These are phyloP conservation scores for Juncus effusus DNA, from an alignment of 176 grass and related monocot species.

Conservation along the genomic window DNA sequence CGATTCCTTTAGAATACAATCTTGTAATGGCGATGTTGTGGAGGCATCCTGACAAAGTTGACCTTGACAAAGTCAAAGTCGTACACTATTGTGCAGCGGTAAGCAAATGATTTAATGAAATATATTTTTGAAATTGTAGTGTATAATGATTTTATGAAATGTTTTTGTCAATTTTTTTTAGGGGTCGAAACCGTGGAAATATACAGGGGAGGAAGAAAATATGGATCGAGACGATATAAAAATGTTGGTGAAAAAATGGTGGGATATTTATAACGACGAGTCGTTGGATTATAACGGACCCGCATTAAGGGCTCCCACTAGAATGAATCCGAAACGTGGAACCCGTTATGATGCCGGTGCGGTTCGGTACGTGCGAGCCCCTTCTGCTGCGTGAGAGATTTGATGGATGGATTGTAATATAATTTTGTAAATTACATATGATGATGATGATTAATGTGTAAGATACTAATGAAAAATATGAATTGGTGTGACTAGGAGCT, in stretches of 20 bases:
- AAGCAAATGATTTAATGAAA: background rate
- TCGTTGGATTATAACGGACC: conserved; percentile 46
- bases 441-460: background rate
- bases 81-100: conserved; percentile 92
- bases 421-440: conserved; percentile 1
- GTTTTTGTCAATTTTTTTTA: conserved; percentile 8
- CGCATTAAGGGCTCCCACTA: background rate
- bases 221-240: conserved; percentile 71
- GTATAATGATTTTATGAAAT: background rate
- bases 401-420: background rate
- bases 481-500: background rate
- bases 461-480: background rate
- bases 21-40: conserved; percentile 83
- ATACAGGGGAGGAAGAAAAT: conserved; percentile 61
- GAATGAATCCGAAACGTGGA: background rate
- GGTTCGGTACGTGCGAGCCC: conserved; percentile 35
- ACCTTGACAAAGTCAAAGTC: conserved; percentile 59
- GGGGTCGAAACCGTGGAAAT: conserved; percentile 83
- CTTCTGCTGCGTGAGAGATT: conserved; percentile 53
- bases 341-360: conserved; percentile 24
- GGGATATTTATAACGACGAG: conserved; percentile 52
- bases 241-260: conserved; percentile 58
- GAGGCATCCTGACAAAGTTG: conserved; percentile 67
- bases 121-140: background rate
- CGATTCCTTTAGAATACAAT: conserved; percentile 59